Percentiles rank a stretch among this genome's conserved stretches.
phyloP scores from a whole-genome alignment of 2,329 filamentous ascomycete genomes.

The Scopulariopsis brevicaulis region DNA sequence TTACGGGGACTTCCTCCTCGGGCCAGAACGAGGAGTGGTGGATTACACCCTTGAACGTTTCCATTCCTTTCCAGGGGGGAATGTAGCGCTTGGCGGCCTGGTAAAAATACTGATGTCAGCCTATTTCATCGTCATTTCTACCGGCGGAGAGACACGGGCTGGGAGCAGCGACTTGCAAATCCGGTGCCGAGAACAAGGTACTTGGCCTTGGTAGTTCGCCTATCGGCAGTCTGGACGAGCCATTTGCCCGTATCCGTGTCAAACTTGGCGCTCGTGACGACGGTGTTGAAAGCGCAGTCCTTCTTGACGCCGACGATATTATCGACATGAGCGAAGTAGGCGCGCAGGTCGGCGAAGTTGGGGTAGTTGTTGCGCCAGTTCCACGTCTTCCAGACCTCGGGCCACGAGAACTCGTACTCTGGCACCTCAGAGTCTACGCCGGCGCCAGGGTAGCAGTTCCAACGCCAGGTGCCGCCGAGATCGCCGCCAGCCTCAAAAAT shows the following conservation, averaged over 20 bases:
- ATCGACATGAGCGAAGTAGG: conserved; percentile 50
- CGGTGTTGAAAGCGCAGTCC: conserved; percentile 43
- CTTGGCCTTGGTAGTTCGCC: conserved; percentile 33
- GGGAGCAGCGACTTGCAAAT: conserved; percentile 22
- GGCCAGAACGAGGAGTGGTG: conserved; percentile 53
- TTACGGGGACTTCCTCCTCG: conserved; percentile 39
- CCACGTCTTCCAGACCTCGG: conserved; percentile 42
- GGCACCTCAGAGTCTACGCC: conserved; percentile 41
- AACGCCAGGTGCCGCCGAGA: conserved; percentile 42
- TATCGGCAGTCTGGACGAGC: conserved; percentile 35
- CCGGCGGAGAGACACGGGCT: neutral
- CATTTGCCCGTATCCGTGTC: conserved; percentile 34
- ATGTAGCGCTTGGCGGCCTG: conserved; percentile 48
- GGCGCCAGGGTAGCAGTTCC: conserved; percentile 44
- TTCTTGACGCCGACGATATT: conserved; percentile 42
- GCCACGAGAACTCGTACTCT: conserved; percentile 40
- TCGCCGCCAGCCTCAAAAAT: conserved; percentile 41
- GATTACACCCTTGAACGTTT: conserved; percentile 46
- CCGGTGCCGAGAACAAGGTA: conserved; percentile 43
- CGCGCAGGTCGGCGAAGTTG: conserved; percentile 35
- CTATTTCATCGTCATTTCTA: neutral
- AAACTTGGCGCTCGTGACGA: conserved; percentile 39
- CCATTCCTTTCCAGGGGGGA: conserved; percentile 47
- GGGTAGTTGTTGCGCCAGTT: conserved; percentile 44
- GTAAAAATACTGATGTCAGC: neutral